Base-by-base conservation (phyloP, 805 yeast species). In the Metschnikowia bowlesiae region DNA sequence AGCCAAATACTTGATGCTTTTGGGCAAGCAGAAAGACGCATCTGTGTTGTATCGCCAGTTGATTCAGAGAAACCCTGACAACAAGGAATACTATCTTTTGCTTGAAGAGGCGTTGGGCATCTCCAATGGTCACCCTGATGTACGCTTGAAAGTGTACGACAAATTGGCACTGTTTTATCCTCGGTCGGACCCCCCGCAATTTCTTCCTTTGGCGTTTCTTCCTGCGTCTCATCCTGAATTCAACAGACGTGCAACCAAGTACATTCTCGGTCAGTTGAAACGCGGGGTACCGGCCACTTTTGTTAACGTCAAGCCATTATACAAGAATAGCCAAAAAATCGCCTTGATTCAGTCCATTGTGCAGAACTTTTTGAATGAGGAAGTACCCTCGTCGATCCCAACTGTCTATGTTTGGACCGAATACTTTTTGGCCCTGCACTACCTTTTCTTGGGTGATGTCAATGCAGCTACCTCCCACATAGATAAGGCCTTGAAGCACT, bases 211-310 rank as follows among this genome's bases (percentile, higher is more conserved):
- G 62, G 78, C 86, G 0, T 88, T 89, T 57, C 70, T 87, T 39
- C 70, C 79, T 10, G 83, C 84, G 13, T 78, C 76, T 8, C 63
- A 63, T 38, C 73, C 78, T 29, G 65, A 74, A 42, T 82, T 85
- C 59, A 69, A 67, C 40, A 52, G 52, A 8, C 78, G 78, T 48
- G 82, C 80, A 6, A 58, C 68, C 31, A 64, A 65, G 2, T 94
- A 90, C 64, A 67, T 91, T 42, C 51, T 77, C 5, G 66, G 74
- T 4, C 87, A 85, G 62, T 77, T 94, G 59, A 70, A 77, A 54
- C 79, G 89, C 49, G 95, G 96, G 38, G 94, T 90, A 33, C 98
- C 98, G 4, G 87, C 97, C 1, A 79, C 94, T 4, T 94, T 91
- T 69, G 85, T 85, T 49, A 85, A 88, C 59, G 81, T 94, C 45